A percentile compares a stretch with the other conserved stretches of the same genome.
phyloP scores from a whole-genome alignment of 192 early-diverging fungal species.

The Powellomyces hirtus region DNA sequence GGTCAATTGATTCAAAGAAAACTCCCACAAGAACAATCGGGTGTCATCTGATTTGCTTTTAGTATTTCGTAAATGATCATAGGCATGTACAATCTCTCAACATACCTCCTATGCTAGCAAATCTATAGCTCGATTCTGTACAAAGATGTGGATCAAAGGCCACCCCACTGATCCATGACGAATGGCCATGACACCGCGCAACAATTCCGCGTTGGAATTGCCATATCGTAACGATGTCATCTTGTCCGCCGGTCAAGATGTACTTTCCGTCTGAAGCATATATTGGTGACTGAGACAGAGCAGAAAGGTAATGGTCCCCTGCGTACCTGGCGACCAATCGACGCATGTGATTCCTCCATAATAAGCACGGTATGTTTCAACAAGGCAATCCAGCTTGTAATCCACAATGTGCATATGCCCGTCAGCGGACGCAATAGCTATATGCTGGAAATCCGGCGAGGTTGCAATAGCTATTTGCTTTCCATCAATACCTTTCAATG shows the following conservation, averaged over 20 bases:
- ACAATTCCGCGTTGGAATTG: conserved; percentile 75
- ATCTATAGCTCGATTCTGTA: conserved; percentile 75
- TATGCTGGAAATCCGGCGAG: conserved; percentile 77
- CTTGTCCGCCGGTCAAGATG: conserved; percentile 73
- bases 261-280: conserved; percentile 65
- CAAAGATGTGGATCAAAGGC: conserved; percentile 83
- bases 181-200: conserved; percentile 87
- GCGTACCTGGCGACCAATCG: conserved; percentile 72
- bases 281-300: not conserved
- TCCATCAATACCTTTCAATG: too few species aligned
- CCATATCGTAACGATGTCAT: conserved; percentile 91
- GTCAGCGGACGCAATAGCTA: conserved; percentile 79
- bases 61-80: not conserved
- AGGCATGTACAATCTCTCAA: not conserved
- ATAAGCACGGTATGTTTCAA: conserved; percentile 76
- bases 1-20: conserved; percentile 73
- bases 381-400: conserved; percentile 65
- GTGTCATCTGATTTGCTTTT: conserved; percentile 64
- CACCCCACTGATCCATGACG: conserved; percentile 76
- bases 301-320: not conserved
- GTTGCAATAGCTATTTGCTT: conserved; percentile 64
- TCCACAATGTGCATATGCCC: conserved; percentile 78
- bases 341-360: conserved; percentile 87
- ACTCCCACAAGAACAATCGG: conserved; percentile 89
- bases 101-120: conserved; percentile 75